Evolutionary conservation across 495 filamentous ascomycete genomes (phyloP), one percentile per base, ranked within the genome.

Genomic region (Evernia prunastri): DNA sequence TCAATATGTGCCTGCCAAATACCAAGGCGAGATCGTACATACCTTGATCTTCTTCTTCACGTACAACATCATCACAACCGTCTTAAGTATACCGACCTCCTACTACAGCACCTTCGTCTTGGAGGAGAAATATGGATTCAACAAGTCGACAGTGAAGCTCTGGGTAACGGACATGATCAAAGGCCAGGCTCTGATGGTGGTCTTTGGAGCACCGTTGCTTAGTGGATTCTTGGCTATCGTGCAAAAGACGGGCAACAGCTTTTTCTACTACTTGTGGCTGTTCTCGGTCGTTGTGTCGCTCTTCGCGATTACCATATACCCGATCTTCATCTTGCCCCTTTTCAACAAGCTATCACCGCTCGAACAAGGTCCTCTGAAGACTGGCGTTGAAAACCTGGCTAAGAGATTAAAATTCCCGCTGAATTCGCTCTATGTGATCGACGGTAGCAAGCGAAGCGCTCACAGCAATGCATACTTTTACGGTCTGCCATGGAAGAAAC

Each of bases 401-500:
- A 81, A 84, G 72, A 88, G 85, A 71, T 80, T 98, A 58, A 83
- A 96, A 57, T 98, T 98, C 77, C 94, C 94, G 9, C 82, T 98
- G 31, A 82, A 86, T 59, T 90, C 96, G 76, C 81, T 98, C 27
- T 87, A 94, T 69, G 92, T 97, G 68, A 98, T 98, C 69, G 94
- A 98, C 73, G 95, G 94, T 37, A 96, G 91, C 80, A 97, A 96
- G 83, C 87, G 94, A 66, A 93, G 89, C 70, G 91, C 94, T 36
- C 94, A 98, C 78, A 95, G 89, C 79, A 98, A 98, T 71, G 94
- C 94, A 54, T 98, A 97, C 77, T 98, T 98, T 78, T 96, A 94
- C 67, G 94, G 94, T 60, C 82, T 98, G 61, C 94, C 94, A 10
- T 97, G 94, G 92, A 97, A 96, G 84, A 98, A 98, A 84, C 94